phyloP scores from a whole-genome alignment of 345 rosid genomes.

The Capsella bursapastoris region DNA sequence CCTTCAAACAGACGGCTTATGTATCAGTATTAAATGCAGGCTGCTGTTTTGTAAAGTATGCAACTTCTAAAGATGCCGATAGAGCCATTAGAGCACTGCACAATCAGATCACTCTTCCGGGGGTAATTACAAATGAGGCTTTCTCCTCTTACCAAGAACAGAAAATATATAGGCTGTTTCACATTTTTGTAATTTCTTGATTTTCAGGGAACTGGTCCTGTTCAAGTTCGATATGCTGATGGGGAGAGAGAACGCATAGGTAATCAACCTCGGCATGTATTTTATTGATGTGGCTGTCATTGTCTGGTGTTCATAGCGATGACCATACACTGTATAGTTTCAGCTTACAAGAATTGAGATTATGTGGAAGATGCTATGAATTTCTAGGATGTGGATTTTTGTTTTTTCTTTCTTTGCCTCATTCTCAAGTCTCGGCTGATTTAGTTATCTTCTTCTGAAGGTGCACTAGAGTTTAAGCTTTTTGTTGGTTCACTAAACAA shows the following conservation, averaged over 20 bases:
- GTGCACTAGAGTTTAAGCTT: constrained; percentile 91
- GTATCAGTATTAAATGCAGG: constrained; percentile 70
- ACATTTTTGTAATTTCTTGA: constrained; percentile 30
- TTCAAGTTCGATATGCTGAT: constrained; percentile 98
- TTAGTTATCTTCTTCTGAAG: constrained; percentile 49
- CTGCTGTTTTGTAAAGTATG: constrained; percentile 97
- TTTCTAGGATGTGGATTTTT: constrained; percentile 1
- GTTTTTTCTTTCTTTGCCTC: constrained; percentile 21
- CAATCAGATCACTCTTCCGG: constrained; percentile 86
- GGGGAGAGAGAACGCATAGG: constrained; percentile 99
- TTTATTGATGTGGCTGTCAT: constrained; percentile 24
- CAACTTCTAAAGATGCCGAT: constrained; percentile 90
- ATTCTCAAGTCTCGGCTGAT: constrained; percentile 26
- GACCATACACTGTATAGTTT: constrained; percentile 18
- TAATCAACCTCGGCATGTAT: constrained; percentile 43
- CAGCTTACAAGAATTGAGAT: constrained; percentile 23
- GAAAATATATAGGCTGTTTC: constrained; percentile 18
- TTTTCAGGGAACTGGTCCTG: constrained; percentile 88
- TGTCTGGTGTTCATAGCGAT: constrained; percentile 24
- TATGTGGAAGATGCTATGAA: constrained; percentile 17
- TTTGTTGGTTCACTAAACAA: constrained; percentile 93
- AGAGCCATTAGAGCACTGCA: constrained; percentile 97
- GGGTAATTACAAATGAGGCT: constrained; percentile 60
- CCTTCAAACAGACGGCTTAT: constrained; percentile 50
- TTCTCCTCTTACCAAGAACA: constrained; percentile 35